These are phyloP conservation scores for Cairneyella variabilis DNA, from an alignment of 495 filamentous ascomycete genomes.

Conservation along the genomic window DNA sequence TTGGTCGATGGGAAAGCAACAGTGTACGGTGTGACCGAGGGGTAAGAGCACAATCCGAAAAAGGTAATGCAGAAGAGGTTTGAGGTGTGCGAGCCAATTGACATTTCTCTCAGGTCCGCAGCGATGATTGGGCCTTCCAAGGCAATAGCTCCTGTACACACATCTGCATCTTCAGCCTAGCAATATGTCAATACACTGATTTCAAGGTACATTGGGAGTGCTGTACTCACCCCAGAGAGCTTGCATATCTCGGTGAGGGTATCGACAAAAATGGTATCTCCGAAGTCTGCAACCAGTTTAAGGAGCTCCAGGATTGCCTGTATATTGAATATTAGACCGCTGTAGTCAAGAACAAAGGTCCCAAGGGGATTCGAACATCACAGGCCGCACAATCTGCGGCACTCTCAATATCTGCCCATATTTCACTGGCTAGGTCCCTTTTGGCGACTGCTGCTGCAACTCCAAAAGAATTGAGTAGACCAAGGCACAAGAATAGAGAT, in stretches of 20 bases:
- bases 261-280: constrained; percentile 35
- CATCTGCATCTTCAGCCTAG: neutral
- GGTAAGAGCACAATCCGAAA: constrained; percentile 1
- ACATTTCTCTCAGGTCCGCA: neutral
- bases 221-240: constrained; percentile 31
- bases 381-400: too few species aligned
- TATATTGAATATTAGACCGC: too few species aligned
- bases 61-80: constrained; percentile 5
- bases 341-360: too few species aligned
- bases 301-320: constrained; percentile 40
- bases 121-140: constrained; percentile 5
- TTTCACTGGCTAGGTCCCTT: too few species aligned
- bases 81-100: neutral
- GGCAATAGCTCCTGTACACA: neutral
- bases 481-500: too few species aligned
- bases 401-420: too few species aligned
- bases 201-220: neutral
- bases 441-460: too few species aligned
- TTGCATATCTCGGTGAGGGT: constrained; percentile 42
- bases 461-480: too few species aligned
- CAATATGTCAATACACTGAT: neutral
- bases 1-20: neutral
- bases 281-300: constrained; percentile 39
- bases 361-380: too few species aligned
- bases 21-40: neutral